Evolutionary conservation across 2,329 filamentous ascomycete species (phyloP).

Genomic region (Colletotrichum caudatum): DNA sequence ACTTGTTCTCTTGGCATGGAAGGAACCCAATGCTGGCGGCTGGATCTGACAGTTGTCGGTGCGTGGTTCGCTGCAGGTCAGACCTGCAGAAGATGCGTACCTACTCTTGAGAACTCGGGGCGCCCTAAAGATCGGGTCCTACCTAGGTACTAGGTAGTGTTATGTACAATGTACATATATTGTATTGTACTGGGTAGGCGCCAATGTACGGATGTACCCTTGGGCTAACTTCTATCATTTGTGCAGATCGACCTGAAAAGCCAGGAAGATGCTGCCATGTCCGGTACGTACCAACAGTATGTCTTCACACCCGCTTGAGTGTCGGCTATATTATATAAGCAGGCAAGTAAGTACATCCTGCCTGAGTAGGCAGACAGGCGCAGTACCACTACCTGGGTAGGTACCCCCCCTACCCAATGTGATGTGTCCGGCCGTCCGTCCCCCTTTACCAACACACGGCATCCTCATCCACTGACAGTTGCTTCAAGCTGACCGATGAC

Average conservation of each 20-base stretch:
- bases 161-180: neutral
- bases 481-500: constrained; percentile 17
- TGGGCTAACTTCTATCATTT: constrained; percentile 29
- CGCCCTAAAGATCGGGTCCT: constrained; percentile 5
- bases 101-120: neutral
- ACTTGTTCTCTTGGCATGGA: neutral
- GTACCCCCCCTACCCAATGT: no score
- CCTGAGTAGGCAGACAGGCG: no score
- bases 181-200: no score
- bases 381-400: neutral
- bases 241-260: constrained; percentile 36
- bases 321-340: no score
- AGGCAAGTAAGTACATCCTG: no score
- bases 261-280: constrained; percentile 26
- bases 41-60: constrained; percentile 12
- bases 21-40: neutral
- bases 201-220: constrained; percentile 22
- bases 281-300: constrained; percentile 17
- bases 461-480: constrained; percentile 34
- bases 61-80: constrained; percentile 4
- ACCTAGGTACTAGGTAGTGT: neutral
- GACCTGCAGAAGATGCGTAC: neutral
- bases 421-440: no score
- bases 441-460: constrained; percentile 1
- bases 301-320: neutral